A percentile compares a stretch with the other conserved stretches of the same genome.
Conservation (phyloP, 192 early-diverging fungal species). For the Coemansia aciculifera region DNA sequence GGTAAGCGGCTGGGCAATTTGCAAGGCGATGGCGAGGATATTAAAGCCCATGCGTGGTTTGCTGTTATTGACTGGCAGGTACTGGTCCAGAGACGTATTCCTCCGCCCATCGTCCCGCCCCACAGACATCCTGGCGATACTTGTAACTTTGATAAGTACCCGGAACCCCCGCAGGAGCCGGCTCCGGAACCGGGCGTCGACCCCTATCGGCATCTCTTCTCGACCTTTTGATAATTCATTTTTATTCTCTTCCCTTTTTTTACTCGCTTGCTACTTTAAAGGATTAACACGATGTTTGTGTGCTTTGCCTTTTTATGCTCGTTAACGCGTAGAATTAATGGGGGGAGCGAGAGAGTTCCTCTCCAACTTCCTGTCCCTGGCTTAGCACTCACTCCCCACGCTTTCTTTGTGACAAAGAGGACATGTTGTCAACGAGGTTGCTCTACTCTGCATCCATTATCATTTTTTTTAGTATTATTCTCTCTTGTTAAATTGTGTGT, state of each 20-base stretch:
- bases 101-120: slow-evolving; percentile 87
- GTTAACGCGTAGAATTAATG: background rate
- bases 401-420: background rate
- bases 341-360: background rate
- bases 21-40: slow-evolving; percentile 86
- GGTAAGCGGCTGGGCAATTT: slow-evolving; percentile 94
- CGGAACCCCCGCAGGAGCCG: slow-evolving; percentile 73
- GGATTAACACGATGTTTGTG: background rate
- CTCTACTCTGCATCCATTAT: background rate
- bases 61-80: slow-evolving; percentile 89
- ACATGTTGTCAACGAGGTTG: background rate
- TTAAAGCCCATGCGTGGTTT: slow-evolving; percentile 96
- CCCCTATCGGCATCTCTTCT: slow-evolving; percentile 80
- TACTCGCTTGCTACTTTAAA: slow-evolving; percentile 7
- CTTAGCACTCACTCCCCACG: background rate
- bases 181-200: slow-evolving; percentile 61
- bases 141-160: slow-evolving; percentile 97
- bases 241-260: slow-evolving; percentile 4
- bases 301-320: background rate
- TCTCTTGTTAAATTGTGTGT: background rate
- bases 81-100: slow-evolving; percentile 71
- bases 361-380: background rate
- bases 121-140: slow-evolving; percentile 91
- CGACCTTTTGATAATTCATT: slow-evolving; percentile 60
- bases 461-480: background rate